Conservation (phyloP, 192 early-diverging fungal species). For the Anaeromyces robustus region DNA sequence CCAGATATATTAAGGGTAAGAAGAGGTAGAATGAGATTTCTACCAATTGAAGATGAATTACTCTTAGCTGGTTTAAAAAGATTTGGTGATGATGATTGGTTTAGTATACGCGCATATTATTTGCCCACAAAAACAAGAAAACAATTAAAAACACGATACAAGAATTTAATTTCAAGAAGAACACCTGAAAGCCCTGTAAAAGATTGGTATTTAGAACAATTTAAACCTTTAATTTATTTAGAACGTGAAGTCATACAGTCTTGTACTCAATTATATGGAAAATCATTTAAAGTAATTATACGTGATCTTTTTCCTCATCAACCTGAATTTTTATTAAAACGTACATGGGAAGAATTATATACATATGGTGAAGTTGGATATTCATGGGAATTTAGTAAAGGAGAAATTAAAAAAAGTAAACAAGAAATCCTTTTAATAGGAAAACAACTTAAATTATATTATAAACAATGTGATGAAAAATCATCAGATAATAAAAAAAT, state of each 20-base stretch:
- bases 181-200: constrained; percentile 21
- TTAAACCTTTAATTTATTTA: constrained; percentile 26
- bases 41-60: constrained; percentile 21
- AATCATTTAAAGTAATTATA: neutral
- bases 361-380: neutral
- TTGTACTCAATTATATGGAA: neutral
- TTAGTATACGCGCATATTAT: constrained; percentile 22
- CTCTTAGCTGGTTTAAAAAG: constrained; percentile 19
- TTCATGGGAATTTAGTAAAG: neutral
- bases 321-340: neutral
- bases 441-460: neutral
- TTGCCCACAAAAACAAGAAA: constrained; percentile 28
- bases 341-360: neutral
- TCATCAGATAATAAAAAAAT: neutral
- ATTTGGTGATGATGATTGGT: constrained; percentile 26
- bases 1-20: constrained; percentile 22
- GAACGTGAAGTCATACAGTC: constrained; percentile 12
- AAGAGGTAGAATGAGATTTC: constrained; percentile 28
- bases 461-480: neutral
- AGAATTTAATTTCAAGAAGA: constrained; percentile 20
- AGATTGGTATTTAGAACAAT: constrained; percentile 14
- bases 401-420: neutral
- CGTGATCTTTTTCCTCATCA: neutral
- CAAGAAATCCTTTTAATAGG: neutral
- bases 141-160: constrained; percentile 29